Evolutionary conservation across 208 protist genomes (phyloP).

Genomic region (Crithidia acanthocephali): DNA sequence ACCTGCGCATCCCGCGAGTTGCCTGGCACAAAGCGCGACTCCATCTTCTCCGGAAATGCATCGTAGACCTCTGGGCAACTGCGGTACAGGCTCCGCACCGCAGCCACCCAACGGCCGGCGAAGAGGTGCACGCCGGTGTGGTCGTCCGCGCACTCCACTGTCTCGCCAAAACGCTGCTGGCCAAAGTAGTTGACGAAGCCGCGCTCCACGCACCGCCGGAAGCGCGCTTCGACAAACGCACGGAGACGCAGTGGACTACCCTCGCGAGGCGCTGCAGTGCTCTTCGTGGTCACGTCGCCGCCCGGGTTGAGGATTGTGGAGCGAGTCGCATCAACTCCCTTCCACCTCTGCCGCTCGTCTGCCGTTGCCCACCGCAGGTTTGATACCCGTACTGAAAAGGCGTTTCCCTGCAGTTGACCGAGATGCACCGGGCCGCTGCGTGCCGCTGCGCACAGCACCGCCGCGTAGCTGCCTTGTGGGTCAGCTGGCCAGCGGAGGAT

Average conservation of each 20-base stretch:
- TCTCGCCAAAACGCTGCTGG: conserved; percentile 93
- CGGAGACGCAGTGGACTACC: neutral
- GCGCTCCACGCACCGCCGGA: conserved; percentile 28
- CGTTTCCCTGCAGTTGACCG: conserved; percentile 64
- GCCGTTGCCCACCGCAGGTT: conserved; percentile 28
- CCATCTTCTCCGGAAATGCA: conserved; percentile 70
- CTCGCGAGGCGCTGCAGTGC: neutral
- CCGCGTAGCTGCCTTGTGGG: conserved; percentile 40
- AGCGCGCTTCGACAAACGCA: conserved; percentile 34
- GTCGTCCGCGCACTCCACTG: conserved; percentile 37
- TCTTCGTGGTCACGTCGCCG: no score
- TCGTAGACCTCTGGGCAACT: conserved; percentile 52
- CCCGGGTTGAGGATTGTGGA: no score
- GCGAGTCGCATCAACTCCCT: no score
- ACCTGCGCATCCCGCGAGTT: conserved; percentile 61
- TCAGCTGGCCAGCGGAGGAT: conserved; percentile 47
- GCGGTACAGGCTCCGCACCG: conserved; percentile 58
- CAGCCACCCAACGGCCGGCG: conserved; percentile 51
- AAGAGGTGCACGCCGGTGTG: conserved; percentile 85
- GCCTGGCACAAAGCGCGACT: conserved; percentile 51
- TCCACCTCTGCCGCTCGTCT: neutral
- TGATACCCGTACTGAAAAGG: conserved; percentile 71
- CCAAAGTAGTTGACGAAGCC: conserved; percentile 97
- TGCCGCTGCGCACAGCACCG: conserved; percentile 20
- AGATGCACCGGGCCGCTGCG: conserved; percentile 34